Conservation (phyloP, 108 stramenopile genomes). For the Nitzschia inconspicua region DNA sequence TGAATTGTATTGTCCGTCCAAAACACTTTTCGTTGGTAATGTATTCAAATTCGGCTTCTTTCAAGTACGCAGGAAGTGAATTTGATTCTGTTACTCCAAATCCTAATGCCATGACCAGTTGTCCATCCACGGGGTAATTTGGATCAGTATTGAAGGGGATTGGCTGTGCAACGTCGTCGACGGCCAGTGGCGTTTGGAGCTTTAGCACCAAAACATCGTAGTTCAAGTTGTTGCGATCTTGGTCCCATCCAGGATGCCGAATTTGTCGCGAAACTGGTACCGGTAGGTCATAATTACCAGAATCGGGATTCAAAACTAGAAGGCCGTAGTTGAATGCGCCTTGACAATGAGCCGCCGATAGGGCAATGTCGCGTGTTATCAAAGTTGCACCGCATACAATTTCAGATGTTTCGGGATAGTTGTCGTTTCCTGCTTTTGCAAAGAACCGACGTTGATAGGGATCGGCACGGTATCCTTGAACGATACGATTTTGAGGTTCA, state of each 20-base stretch:
- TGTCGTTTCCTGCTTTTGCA: constrained; percentile 1
- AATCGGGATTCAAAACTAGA: neutral
- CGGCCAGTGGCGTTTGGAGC: constrained; percentile 6
- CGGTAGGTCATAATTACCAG: neutral
- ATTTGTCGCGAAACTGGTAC: constrained; percentile 4
- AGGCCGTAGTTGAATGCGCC: constrained; percentile 19
- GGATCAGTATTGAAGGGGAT: constrained; percentile 9
- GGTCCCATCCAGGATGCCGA: constrained; percentile 20
- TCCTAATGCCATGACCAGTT: constrained; percentile 4
- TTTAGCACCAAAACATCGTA: constrained; percentile 24
- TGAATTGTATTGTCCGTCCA: constrained; percentile 1
- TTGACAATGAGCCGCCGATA: constrained; percentile 43
- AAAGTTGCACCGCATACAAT: constrained; percentile 25
- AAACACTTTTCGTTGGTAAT: constrained; percentile 6
- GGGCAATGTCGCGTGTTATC: constrained; percentile 27
- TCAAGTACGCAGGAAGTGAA: neutral
- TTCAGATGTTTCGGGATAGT: constrained; percentile 2
- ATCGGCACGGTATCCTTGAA: neutral
- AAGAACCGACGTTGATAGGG: constrained; percentile 7
- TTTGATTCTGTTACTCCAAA: constrained; percentile 5
- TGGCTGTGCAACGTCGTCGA: constrained; percentile 1
- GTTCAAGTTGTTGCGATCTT: constrained; percentile 6
- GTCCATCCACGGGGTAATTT: neutral
- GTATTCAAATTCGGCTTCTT: constrained; percentile 13
- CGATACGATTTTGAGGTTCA: too few relatives aligned